Evolutionary conservation across 257 asterid species (phyloP).

Genomic region (Verbena officinalis): DNA sequence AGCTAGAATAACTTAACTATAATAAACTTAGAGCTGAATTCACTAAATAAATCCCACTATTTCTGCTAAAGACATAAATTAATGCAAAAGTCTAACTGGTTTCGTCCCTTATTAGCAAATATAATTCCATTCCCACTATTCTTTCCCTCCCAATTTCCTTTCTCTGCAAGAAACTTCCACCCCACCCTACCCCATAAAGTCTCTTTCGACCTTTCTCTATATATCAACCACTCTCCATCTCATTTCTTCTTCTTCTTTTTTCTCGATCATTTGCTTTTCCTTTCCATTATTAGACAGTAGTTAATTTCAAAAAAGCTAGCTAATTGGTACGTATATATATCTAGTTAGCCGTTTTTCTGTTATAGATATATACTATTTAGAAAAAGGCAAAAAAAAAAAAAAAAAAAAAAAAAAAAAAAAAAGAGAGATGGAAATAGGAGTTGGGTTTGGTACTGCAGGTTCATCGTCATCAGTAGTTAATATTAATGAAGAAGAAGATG

Average conservation of each 20-base stretch:
- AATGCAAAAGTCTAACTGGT: constrained; percentile 34
- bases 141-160: constrained; percentile 46
- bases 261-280: constrained; percentile 32
- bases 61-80: neutral
- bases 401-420: too few relatives aligned
- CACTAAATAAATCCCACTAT: constrained; percentile 20
- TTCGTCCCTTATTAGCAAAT: constrained; percentile 44
- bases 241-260: constrained; percentile 44
- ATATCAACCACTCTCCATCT: constrained; percentile 41
- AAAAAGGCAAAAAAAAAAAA: too few relatives aligned
- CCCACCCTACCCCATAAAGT: neutral
- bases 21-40: constrained; percentile 29
- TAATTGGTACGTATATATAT: too few relatives aligned
- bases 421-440: constrained; percentile 38
- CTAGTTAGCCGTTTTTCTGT: neutral
- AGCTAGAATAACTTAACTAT: constrained; percentile 13
- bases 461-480: constrained; percentile 40
- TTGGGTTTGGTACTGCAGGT: constrained; percentile 30
- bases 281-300: neutral
- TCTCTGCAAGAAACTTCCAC: constrained; percentile 50
- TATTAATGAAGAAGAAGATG: constrained; percentile 18
- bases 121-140: constrained; percentile 36
- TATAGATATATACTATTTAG: neutral
- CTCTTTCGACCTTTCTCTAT: constrained; percentile 40
- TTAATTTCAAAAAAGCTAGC: neutral